Percentiles rank a stretch among this genome's conserved stretches.
These are phyloP conservation scores for Erysimum cheiri DNA, from an alignment of 441 rosid species.

Conservation along the genomic window DNA sequence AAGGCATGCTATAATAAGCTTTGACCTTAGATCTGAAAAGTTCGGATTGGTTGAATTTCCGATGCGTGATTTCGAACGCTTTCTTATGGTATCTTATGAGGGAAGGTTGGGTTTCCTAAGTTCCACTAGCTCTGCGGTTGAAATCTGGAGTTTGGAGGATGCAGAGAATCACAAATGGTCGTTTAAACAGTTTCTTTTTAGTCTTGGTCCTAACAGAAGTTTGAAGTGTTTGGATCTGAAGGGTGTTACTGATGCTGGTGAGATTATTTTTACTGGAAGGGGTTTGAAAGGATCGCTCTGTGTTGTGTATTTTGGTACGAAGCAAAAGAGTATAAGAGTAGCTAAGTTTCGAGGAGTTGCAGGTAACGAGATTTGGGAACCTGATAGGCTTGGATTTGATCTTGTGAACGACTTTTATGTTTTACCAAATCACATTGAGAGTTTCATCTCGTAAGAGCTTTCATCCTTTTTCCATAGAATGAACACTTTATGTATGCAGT, in stretches of 20 bases:
- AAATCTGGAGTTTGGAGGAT: conserved; percentile 27
- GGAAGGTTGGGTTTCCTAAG: conserved; percentile 1
- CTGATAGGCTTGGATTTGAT: not conserved
- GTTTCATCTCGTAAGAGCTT: conserved; percentile 5
- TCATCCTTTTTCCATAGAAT: not conserved
- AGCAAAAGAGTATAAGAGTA: not conserved
- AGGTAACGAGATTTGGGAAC: not conserved
- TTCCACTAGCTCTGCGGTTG: not conserved
- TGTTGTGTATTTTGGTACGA: conserved; percentile 14
- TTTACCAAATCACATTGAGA: conserved; percentile 24
- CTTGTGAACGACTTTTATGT: not conserved
- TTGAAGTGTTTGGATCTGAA: not conserved
- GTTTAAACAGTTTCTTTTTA: not conserved
- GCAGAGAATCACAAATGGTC: conserved; percentile 17
- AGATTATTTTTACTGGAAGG: conserved; percentile 6
- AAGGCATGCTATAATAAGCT: not conserved
- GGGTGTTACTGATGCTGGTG: conserved; percentile 24
- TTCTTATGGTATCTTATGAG: not conserved
- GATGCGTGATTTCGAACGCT: not conserved
- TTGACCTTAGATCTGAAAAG: conserved; percentile 19
- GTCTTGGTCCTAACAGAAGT: not conserved
- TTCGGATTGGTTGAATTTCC: not conserved
- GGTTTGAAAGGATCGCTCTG: not conserved
- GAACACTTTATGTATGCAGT: not conserved
- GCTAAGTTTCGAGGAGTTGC: not conserved